These are phyloP conservation scores for Didymella arachidicola DNA, from an alignment of 2,329 filamentous ascomycete species.

Conservation along the genomic window DNA sequence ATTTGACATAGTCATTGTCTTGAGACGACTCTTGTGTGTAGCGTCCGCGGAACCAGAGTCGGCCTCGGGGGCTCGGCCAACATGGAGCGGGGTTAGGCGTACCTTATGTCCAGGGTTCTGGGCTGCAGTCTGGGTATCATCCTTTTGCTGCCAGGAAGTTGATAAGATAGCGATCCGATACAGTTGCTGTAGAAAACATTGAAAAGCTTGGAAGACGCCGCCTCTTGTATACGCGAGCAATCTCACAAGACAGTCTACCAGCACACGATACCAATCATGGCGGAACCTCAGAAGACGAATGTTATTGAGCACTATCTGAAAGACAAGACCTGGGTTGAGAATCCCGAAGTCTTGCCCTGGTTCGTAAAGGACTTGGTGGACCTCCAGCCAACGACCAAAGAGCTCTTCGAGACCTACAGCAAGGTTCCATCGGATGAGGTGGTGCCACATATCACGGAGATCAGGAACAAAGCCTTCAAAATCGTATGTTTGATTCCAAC, in stretches of 20 bases:
- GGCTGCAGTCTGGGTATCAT: slow-evolving; percentile 9
- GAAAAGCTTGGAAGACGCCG: neutral
- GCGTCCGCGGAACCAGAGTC: neutral
- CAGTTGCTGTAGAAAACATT: neutral
- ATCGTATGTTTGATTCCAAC: slow-evolving; percentile 28
- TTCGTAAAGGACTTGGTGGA: slow-evolving; percentile 42
- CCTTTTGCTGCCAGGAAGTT: slow-evolving; percentile 7
- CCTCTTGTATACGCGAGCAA: neutral
- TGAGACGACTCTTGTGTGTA: neutral
- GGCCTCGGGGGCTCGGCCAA: neutral
- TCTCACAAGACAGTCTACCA: neutral
- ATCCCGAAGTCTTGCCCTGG: slow-evolving; percentile 41
- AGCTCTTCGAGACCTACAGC: slow-evolving; percentile 52
- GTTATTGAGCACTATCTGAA: slow-evolving; percentile 26
- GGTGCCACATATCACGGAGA: slow-evolving; percentile 46
- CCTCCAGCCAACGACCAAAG: slow-evolving; percentile 39
- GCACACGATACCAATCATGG: slow-evolving; percentile 18
- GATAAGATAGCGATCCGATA: neutral
- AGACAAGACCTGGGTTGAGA: slow-evolving; percentile 29
- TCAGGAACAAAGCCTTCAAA: slow-evolving; percentile 46
- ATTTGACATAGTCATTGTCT: neutral
- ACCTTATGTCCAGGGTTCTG: slow-evolving; percentile 2
- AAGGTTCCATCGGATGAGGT: slow-evolving; percentile 47
- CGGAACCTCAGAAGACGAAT: slow-evolving; percentile 19
- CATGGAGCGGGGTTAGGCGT: slow-evolving; percentile 14